Evolutionary conservation across 2,329 filamentous ascomycete genomes (phyloP).

Genomic region (Verticillium tricorpus): DNA sequence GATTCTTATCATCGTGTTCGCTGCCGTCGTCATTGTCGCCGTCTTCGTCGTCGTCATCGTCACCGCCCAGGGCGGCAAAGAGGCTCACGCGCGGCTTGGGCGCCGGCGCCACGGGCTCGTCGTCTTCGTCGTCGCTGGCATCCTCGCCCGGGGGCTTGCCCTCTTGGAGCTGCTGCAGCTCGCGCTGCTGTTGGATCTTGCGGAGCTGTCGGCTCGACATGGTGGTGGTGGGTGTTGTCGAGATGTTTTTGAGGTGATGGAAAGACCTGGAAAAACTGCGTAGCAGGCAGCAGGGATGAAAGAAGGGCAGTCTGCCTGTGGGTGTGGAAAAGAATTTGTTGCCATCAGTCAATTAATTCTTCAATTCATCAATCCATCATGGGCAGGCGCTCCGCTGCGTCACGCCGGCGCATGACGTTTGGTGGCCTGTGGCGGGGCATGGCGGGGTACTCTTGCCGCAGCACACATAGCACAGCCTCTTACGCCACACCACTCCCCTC

Average conservation of each 20-base stretch:
- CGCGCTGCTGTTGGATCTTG: slow-evolving; percentile 46
- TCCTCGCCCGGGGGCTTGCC: slow-evolving; percentile 24
- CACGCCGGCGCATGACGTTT: slow-evolving; percentile 14
- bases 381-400: slow-evolving; percentile 5
- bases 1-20: slow-evolving; percentile 17
- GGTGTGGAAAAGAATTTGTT: background rate
- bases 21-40: slow-evolving; percentile 27
- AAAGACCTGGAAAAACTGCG: background rate
- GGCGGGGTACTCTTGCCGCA: background rate
- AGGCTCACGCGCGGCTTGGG: slow-evolving; percentile 37
- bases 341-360: too few relatives aligned
- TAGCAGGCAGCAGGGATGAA: background rate
- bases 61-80: slow-evolving; percentile 48
- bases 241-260: too few relatives aligned
- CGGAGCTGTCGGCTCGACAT: slow-evolving; percentile 51
- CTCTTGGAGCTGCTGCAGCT: slow-evolving; percentile 28
- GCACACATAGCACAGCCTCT: too few relatives aligned
- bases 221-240: slow-evolving; percentile 10
- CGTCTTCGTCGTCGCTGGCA: slow-evolving; percentile 20
- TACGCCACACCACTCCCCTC: too few relatives aligned
- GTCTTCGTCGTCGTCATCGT: slow-evolving; percentile 34
- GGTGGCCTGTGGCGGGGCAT: slow-evolving; percentile 13
- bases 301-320: background rate
- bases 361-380: background rate
- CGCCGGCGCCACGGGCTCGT: slow-evolving; percentile 25